A percentile compares a stretch with the other conserved stretches of the same genome.
phyloP scores from a whole-genome alignment of 2,329 filamentous ascomycete species.

The Sclerotiophoma versabilis region DNA sequence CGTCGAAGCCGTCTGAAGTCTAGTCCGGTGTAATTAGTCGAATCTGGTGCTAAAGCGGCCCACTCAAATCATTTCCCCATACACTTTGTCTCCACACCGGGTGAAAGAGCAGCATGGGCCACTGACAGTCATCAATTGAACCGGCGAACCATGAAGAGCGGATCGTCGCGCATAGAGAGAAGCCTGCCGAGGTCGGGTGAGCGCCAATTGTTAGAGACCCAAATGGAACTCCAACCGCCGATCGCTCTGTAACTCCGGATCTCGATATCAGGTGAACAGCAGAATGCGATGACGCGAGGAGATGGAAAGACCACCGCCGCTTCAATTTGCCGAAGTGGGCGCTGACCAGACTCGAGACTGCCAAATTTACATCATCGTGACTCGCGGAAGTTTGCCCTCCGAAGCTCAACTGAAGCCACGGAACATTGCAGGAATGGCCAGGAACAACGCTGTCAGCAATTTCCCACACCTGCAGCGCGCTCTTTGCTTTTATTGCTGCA shows the following conservation, averaged over 20 bases:
- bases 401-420: conserved; percentile 5
- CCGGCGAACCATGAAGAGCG: conserved; percentile 34
- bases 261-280: conserved; percentile 26
- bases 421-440: neutral
- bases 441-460: conserved; percentile 11
- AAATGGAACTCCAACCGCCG: conserved; percentile 29
- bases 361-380: conserved; percentile 31
- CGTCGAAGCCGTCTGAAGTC: conserved; percentile 27
- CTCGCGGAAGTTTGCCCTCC: conserved; percentile 14
- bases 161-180: conserved; percentile 37
- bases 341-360: conserved; percentile 19
- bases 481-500: conserved; percentile 5
- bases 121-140: conserved; percentile 35
- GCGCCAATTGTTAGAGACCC: conserved; percentile 32
- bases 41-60: conserved; percentile 38
- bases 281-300: conserved; percentile 27
- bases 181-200: conserved; percentile 39
- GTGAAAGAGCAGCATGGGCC: conserved; percentile 39
- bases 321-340: conserved; percentile 15
- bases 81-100: conserved; percentile 40
- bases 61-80: conserved; percentile 42
- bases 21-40: conserved; percentile 39
- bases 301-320: conserved; percentile 15
- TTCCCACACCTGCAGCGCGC: conserved; percentile 9
- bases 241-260: conserved; percentile 12